Evolutionary conservation across 2,329 filamentous ascomycete species (phyloP), one percentile per base, ranked within the genome.

Genomic region (Penicillium palitans): DNA sequence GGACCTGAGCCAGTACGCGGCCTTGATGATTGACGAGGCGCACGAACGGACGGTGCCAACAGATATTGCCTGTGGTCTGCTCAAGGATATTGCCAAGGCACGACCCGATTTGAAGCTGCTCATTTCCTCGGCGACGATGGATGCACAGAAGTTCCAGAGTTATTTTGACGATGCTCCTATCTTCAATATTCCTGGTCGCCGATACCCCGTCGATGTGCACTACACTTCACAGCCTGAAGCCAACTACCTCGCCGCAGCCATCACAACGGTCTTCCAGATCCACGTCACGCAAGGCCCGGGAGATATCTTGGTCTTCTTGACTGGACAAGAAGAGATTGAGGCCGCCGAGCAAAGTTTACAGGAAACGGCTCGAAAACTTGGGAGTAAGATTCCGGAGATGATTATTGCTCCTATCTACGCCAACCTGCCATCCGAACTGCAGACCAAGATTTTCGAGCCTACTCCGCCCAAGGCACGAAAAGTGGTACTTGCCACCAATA

Each of bases 301-400:
- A 13, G 95, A 97, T 68, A 96, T 99, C 19, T 78, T 99, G 4
- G 91, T 98, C 2, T 99, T 99, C 74, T 78, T 99, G 37, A 97
- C 93, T 0, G 95, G 95, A 41, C 92, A 98, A 71, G 95, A 98
- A 68, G 95, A 99, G 70, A 99, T 99, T 53, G 92, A 96, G 68
- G 86, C 90, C 1, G 92, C 91, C 0, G 90, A 95, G 68, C 86
- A 89, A 66, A 90, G 92, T 64, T 84, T 99, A 19, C 84, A 89
- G 47, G 91, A 97, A 65, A 97, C 93, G 1, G 87, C 90, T 4
- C 84, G 89, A 56, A 98, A 97, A 68, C 81, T 99, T 0, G 93
- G 93, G 0, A 89, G 84, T 58, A 89, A 92, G 40, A 87, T 95
- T 29, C 90, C 89, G 21, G 93, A 97, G 71, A 83, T 99, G 52